phyloP scores from a whole-genome alignment of 495 filamentous ascomycete genomes.

The Mycothermus thermophilus region DNA sequence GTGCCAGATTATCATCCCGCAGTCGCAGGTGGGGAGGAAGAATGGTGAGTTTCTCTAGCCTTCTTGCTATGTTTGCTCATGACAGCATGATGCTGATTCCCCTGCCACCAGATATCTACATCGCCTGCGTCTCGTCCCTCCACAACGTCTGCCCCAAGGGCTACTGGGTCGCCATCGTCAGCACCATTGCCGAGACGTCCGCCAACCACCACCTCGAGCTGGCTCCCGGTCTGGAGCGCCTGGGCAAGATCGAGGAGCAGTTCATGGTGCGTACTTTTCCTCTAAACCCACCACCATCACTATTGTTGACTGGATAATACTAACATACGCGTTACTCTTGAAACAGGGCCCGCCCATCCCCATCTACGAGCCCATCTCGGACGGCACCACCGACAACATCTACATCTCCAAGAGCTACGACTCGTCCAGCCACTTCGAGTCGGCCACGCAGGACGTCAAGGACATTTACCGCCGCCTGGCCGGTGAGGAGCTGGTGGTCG shows the following conservation, averaged over 20 bases:
- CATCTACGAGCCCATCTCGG: constrained; percentile 81
- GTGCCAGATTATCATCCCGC: constrained; percentile 91
- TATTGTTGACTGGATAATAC: background rate
- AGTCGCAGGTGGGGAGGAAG: constrained; percentile 88
- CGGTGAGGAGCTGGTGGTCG: constrained; percentile 70
- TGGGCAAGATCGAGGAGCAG: constrained; percentile 90
- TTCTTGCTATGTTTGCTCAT: background rate
- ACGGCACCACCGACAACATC: constrained; percentile 77
- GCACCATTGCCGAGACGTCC: constrained; percentile 83
- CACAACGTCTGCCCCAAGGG: constrained; percentile 99
- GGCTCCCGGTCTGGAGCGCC: constrained; percentile 81
- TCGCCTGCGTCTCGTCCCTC: constrained; percentile 86
- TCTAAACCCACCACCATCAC: background rate
- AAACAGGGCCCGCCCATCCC: constrained; percentile 63
- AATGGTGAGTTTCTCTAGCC: constrained; percentile 47
- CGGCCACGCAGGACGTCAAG: constrained; percentile 74
- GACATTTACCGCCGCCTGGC: constrained; percentile 82
- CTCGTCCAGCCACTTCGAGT: constrained; percentile 94
- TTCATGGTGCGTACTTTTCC: constrained; percentile 52
- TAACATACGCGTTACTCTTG: background rate
- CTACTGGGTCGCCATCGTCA: constrained; percentile 97
- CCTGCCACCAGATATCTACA: constrained; percentile 98
- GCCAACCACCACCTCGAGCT: constrained; percentile 94
- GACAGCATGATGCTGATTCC: no score
- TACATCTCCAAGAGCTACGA: constrained; percentile 99